These are phyloP conservation scores for Nakaseomyces sp. DNA, from an alignment of 1,139 yeast genomes.

Conservation along the genomic window DNA sequence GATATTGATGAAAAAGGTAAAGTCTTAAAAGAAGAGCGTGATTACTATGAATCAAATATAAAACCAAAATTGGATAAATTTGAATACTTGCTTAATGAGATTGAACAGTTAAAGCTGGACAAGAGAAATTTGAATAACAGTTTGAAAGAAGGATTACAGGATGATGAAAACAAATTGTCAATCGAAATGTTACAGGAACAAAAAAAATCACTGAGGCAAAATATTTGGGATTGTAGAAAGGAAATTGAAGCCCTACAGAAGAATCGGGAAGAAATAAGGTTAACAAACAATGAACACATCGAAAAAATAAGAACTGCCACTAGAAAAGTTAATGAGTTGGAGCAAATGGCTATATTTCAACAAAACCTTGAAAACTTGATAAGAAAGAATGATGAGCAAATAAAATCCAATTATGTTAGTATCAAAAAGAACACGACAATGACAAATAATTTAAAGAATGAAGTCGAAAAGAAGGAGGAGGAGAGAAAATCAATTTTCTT, in stretches of 20 bases:
- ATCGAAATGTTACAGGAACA: constrained; percentile 34
- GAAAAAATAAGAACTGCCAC: neutral
- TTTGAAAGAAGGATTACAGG: constrained; percentile 40
- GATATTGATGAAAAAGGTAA: neutral
- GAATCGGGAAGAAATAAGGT: neutral
- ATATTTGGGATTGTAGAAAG: neutral
- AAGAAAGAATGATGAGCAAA: neutral
- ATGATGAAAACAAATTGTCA: constrained; percentile 35
- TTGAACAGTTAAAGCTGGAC: constrained; percentile 44
- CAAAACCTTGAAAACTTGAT: neutral
- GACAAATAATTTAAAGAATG: neutral
- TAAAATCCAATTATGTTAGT: constrained; percentile 4
- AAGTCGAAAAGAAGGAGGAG: neutral
- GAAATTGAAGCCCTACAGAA: constrained; percentile 3
- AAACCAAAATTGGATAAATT: constrained; percentile 20
- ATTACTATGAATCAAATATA: constrained; percentile 17
- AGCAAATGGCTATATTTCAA: neutral
- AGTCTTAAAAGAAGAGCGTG: constrained; percentile 16
- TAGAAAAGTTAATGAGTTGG: constrained; percentile 19
- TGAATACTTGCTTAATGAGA: constrained; percentile 17
- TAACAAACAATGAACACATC: neutral
- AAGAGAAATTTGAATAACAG: constrained; percentile 39
- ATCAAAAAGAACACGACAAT: constrained; percentile 7
- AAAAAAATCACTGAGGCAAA: neutral
- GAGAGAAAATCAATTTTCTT: neutral